Percentiles rank a stretch among this genome's conserved stretches.
Evolutionary conservation across 2,329 filamentous ascomycete species (phyloP).

Genomic region (Fusarium caatingaense): DNA sequence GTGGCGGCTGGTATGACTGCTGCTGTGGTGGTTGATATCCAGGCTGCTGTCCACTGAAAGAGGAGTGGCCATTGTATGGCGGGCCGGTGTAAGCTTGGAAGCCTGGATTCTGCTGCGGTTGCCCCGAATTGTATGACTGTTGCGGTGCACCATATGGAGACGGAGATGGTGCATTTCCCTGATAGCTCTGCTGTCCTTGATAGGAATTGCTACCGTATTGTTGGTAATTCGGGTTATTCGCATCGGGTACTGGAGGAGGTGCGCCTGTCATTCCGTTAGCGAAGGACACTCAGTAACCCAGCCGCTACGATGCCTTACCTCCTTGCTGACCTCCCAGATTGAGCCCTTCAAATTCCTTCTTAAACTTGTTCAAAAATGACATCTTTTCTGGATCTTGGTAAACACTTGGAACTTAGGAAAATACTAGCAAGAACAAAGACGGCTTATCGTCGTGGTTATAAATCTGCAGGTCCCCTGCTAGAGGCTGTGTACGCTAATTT

Average conservation of each 20-base stretch:
- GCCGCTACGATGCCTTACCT: not conserved
- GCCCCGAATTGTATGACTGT: not conserved
- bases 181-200: conserved; percentile 5
- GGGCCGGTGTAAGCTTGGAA: conserved; percentile 4
- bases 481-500: not conserved
- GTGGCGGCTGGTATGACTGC: not conserved
- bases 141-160: not conserved
- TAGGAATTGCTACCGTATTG: not conserved
- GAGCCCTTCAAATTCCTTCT: conserved; percentile 33
- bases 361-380: conserved; percentile 35
- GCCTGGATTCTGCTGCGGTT: not conserved
- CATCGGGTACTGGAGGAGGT: not conserved
- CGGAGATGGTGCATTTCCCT: not conserved
- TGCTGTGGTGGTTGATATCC: not conserved
- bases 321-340: conserved; percentile 15
- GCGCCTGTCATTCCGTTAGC: not conserved
- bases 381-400: not conserved
- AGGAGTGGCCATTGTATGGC: not conserved
- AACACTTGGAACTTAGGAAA: rapidly evolving
- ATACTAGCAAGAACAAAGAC: rapidly evolving
- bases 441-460: not conserved
- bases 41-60: not conserved
- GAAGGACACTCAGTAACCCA: rapidly evolving
- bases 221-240: not conserved
- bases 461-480: not conserved